phyloP scores from a whole-genome alignment of 139 green algal species.

The Micromonas commoda region DNA sequence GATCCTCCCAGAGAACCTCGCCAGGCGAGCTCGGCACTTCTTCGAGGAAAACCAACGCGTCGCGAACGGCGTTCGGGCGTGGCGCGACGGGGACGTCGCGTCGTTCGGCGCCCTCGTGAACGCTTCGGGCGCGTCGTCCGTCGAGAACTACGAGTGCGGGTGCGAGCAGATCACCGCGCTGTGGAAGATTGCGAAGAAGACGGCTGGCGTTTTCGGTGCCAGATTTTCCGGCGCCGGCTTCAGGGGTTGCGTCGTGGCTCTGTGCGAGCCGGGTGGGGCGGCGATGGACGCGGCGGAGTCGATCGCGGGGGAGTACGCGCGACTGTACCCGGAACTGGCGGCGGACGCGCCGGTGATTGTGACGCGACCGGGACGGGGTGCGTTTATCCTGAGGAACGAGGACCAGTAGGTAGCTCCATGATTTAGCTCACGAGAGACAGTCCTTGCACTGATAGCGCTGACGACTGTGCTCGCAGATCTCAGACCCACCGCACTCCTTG shows the following conservation, averaged over 20 bases:
- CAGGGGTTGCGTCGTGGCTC: not conserved
- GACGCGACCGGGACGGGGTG: too few relatives aligned
- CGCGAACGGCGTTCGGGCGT: slow-evolving; percentile 1
- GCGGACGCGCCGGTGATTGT: too few relatives aligned
- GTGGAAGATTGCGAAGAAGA: not conserved
- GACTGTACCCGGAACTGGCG: not conserved
- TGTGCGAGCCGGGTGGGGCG: not conserved
- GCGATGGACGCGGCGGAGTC: not conserved
- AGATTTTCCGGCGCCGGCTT: slow-evolving; percentile 21
- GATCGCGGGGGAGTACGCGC: not conserved
- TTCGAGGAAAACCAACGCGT: slow-evolving; percentile 26
- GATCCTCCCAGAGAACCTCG: not conserved
- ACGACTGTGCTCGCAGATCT: too few relatives aligned
- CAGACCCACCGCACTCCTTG: too few relatives aligned
- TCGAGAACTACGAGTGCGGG: slow-evolving; percentile 32
- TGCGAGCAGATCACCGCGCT: slow-evolving; percentile 2
- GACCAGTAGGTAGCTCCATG: too few relatives aligned
- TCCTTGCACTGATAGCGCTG: too few relatives aligned
- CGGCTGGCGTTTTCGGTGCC: slow-evolving; percentile 15
- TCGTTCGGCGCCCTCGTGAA: slow-evolving; percentile 29
- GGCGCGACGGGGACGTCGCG: slow-evolving; percentile 7
- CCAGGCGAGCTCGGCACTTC: slow-evolving; percentile 25
- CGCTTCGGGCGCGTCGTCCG: slow-evolving; percentile 7
- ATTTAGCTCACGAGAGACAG: too few relatives aligned
- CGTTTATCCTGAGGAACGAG: too few relatives aligned